phyloP scores from a whole-genome alignment of 208 protist genomes.

The Phytomonas sp. region DNA sequence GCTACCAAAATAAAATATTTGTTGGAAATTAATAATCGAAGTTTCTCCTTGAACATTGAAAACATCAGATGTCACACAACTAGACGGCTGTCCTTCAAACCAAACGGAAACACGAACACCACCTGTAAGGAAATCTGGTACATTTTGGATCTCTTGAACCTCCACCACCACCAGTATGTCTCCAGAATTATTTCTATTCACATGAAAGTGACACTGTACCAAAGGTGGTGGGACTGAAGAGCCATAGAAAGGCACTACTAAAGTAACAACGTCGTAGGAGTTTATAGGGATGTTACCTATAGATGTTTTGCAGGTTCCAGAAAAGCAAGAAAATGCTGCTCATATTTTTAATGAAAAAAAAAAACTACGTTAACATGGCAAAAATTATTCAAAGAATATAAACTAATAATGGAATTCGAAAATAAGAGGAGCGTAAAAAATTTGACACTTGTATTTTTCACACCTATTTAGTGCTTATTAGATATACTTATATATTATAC shows the following conservation, averaged over 20 bases:
- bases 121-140: conserved; percentile 37
- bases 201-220: conserved; percentile 30
- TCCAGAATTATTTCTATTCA: conserved; percentile 18
- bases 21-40: conserved; percentile 35
- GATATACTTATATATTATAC: not conserved
- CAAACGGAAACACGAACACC: conserved; percentile 39
- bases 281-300: conserved; percentile 24
- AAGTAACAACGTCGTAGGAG: conserved; percentile 28
- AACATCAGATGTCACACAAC: conserved; percentile 25
- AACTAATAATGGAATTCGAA: conserved; percentile 3
- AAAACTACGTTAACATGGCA: conserved; percentile 9
- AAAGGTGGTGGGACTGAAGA: conserved; percentile 33
- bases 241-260: conserved; percentile 38
- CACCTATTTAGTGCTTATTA: not conserved
- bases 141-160: conserved; percentile 29
- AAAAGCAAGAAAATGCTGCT: conserved; percentile 20
- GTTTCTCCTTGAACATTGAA: conserved; percentile 30
- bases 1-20: conserved; percentile 36
- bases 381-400: not conserved
- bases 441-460: conserved; percentile 16
- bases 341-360: conserved; percentile 3
- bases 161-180: conserved; percentile 30
- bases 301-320: conserved; percentile 37
- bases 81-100: conserved; percentile 33
- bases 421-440: conserved; percentile 7